phyloP scores from a whole-genome alignment of 2,329 filamentous ascomycete species.

The Aureobasidium subglaciale region DNA sequence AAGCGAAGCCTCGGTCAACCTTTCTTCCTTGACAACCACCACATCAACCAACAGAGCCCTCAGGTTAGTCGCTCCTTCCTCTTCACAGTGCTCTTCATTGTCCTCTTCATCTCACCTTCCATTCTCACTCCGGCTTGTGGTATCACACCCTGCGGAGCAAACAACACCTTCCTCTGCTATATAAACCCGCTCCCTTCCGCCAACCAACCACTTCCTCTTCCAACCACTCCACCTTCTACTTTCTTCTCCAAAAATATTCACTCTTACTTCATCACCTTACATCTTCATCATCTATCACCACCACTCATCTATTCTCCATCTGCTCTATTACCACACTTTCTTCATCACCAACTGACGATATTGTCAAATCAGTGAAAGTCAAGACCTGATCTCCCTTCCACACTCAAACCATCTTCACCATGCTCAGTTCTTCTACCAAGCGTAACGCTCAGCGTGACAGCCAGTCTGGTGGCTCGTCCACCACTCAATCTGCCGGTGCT shows the following conservation, averaged over 20 bases:
- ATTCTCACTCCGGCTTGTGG: background rate
- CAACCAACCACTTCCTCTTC: slow-evolving; percentile 6
- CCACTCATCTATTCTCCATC: too few relatives aligned
- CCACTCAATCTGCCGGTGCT: too few relatives aligned
- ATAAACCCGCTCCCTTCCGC: background rate
- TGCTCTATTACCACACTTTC: background rate
- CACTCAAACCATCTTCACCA: background rate
- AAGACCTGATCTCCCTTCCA: background rate
- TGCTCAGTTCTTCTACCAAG: background rate
- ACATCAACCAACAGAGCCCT: background rate
- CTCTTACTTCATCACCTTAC: background rate
- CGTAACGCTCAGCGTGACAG: slow-evolving; percentile 1
- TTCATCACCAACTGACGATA: background rate
- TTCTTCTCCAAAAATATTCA: background rate
- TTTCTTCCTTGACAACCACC: background rate
- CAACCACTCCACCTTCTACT: background rate
- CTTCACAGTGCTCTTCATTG: background rate
- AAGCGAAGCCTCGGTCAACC: background rate
- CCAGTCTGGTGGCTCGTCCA: background rate
- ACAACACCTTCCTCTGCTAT: background rate
- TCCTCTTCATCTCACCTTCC: background rate
- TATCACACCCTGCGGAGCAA: background rate
- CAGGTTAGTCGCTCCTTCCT: background rate
- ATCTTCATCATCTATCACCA: background rate
- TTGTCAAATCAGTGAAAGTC: background rate